Evolutionary conservation across 306 rosid genomes (phyloP).

Genomic region (Vigna nakashimae): DNA sequence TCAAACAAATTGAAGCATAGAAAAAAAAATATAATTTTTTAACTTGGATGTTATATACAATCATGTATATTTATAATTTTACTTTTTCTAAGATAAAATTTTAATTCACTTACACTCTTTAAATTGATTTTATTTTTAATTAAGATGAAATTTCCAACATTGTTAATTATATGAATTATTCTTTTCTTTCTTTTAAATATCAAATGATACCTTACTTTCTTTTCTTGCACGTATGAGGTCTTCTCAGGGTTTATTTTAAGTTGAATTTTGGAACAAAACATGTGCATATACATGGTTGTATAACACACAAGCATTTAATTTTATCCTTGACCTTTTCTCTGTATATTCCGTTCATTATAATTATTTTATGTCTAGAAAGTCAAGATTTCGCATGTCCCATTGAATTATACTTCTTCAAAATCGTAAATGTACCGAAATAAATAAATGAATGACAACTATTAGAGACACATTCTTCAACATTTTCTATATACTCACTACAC

Average conservation of each 20-base stretch:
- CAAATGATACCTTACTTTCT: background rate
- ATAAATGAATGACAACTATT: background rate
- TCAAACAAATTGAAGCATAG: background rate
- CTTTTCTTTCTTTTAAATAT: background rate
- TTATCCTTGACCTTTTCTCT: constrained; percentile 5
- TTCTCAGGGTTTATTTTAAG: background rate
- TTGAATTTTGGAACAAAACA: constrained; percentile 7
- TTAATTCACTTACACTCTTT: too few relatives aligned
- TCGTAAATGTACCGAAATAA: background rate
- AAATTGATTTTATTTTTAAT: too few relatives aligned
- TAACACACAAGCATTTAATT: background rate
- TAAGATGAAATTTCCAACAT: too few relatives aligned
- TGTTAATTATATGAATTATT: background rate
- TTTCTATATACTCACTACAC: background rate
- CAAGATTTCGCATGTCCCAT: constrained; percentile 6
- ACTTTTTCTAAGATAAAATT: too few relatives aligned
- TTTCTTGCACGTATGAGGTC: background rate
- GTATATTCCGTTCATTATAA: background rate
- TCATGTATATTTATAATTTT: too few relatives aligned
- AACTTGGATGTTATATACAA: too few relatives aligned
- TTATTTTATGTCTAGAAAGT: constrained; percentile 4
- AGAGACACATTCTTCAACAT: too few relatives aligned
- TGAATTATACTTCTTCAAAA: background rate
- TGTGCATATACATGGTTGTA: constrained; percentile 19
- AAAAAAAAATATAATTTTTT: too few relatives aligned